Base-by-base conservation (phyloP, 225 moss, liverwort and hornwort species). In the Rhytidiadelphus loreus region DNA sequence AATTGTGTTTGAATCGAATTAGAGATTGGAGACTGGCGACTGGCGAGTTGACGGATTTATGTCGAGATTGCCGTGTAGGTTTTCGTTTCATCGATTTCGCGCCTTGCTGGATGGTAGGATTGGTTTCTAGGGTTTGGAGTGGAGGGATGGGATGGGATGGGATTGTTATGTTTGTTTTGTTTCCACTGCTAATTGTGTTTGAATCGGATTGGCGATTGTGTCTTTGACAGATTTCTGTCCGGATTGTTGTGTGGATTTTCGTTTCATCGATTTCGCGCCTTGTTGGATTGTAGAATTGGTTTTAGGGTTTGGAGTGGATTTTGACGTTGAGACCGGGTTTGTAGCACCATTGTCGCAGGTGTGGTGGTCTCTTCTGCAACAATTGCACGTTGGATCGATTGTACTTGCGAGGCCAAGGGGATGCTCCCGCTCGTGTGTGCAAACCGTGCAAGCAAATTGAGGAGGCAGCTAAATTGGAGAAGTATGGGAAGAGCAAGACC, bases 271-370 rank as follows among this genome's bases (percentile, higher is more conserved):
- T 65, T 66, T 33, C 52, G 44, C 33, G 23, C 25, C 9, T 65
- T 56, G 32, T 25, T 66, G 16, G 56, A 50, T 86, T 16, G 61
- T 48, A 35, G 59, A 58, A 21, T 76, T 77, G 61, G 4, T 46
- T 48, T 39, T 82, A 87, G 73, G 87, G 26, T 74, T 81, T 82
- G 16, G 39, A 52, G 62, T 87, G 84, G 72, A 82, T 92, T 87
- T 90, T 96, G 94, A 96, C 94, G 90, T 92, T 87, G 87, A 87
- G 64, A 86, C 81, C 78, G 89, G 90, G 83, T 88, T 80, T 98
- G 92, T 94, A 98, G 98, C 96, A 99, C 91, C 97, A 99, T 92
- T 99, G 98, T 93, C 98, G 98, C 95, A 99, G 98, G 89, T 99
- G 98, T 91, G 98, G 98, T 78, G 98, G 98, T 77, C 89, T 99